Percentiles rank a stretch among this genome's conserved stretches.
These are phyloP conservation scores for Boletales sp. DNA, from an alignment of 768 basidiomycete species.

Conservation along the genomic window DNA sequence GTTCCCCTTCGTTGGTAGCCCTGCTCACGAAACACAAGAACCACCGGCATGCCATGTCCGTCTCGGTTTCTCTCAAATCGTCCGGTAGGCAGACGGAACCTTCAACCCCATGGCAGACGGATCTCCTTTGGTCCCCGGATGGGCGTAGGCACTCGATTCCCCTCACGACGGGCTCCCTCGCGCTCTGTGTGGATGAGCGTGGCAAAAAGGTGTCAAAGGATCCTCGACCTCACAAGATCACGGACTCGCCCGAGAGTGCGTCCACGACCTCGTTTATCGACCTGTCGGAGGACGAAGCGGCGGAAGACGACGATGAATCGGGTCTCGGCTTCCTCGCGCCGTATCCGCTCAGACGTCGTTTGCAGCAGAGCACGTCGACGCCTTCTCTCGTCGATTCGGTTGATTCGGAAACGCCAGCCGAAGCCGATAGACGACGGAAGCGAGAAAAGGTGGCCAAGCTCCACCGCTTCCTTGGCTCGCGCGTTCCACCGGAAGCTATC, in stretches of 20 bases:
- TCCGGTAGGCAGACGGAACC: constrained; percentile 21
- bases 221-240: constrained; percentile 4
- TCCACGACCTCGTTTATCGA: constrained; percentile 54
- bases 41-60: constrained; percentile 32
- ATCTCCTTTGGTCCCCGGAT: constrained; percentile 26
- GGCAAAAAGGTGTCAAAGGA: neutral
- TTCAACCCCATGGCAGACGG: constrained; percentile 33
- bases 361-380: constrained; percentile 36
- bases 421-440: constrained; percentile 63
- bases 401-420: constrained; percentile 50
- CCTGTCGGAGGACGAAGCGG: constrained; percentile 59
- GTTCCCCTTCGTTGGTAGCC: constrained; percentile 23
- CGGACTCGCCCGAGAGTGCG: constrained; percentile 14
- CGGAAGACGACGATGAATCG: constrained; percentile 31
- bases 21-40: constrained; percentile 28
- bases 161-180: constrained; percentile 44
- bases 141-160: constrained; percentile 56
- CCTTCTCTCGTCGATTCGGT: constrained; percentile 49
- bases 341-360: constrained; percentile 21
- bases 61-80: constrained; percentile 22
- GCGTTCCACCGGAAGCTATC: constrained; percentile 68
- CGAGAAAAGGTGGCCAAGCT: constrained; percentile 76
- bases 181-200: constrained; percentile 19
- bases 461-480: constrained; percentile 82
- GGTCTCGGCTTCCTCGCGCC: constrained; percentile 29